phyloP scores from a whole-genome alignment of 2,329 filamentous ascomycete species.

The Stagonosporopsis chrysanthemi region DNA sequence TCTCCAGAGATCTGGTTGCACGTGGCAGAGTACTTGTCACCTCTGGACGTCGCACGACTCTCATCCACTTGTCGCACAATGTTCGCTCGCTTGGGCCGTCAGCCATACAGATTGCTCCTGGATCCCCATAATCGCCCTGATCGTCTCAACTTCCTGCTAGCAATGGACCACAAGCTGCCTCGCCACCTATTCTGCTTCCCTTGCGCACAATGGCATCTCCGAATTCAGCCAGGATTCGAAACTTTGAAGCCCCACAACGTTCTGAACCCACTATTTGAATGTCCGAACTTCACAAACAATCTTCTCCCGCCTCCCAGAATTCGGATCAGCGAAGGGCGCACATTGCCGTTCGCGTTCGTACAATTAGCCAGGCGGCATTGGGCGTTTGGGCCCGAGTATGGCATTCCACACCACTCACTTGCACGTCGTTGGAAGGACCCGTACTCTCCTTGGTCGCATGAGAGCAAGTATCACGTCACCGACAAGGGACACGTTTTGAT shows the following conservation, averaged over 20 bases:
- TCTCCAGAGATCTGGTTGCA: conserved; percentile 39
- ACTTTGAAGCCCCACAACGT: conserved; percentile 61
- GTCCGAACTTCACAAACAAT: conserved; percentile 61
- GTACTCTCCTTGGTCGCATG: conserved; percentile 61
- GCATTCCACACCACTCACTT: conserved; percentile 48
- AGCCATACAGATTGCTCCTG: conserved; percentile 32
- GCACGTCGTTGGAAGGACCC: conserved; percentile 63
- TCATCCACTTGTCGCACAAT: conserved; percentile 41
- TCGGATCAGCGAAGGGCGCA: conserved; percentile 58
- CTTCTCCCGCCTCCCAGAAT: conserved; percentile 62
- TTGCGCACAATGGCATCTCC: conserved; percentile 63
- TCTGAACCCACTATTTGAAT: conserved; percentile 64
- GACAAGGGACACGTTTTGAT: conserved; percentile 64
- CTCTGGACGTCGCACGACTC: conserved; percentile 38
- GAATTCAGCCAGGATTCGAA: conserved; percentile 62
- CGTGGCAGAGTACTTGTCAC: conserved; percentile 36
- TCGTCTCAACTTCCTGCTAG: conserved; percentile 60
- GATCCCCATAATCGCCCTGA: conserved; percentile 55
- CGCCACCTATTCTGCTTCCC: conserved; percentile 66
- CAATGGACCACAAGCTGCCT: conserved; percentile 61
- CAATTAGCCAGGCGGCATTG: conserved; percentile 63
- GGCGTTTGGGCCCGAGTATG: conserved; percentile 55
- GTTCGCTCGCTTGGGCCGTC: conserved; percentile 33
- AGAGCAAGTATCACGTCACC: conserved; percentile 60
- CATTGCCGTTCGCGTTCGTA: conserved; percentile 65